phyloP scores from a whole-genome alignment of 2,329 filamentous ascomycete genomes.

The Hortaea werneckii region DNA sequence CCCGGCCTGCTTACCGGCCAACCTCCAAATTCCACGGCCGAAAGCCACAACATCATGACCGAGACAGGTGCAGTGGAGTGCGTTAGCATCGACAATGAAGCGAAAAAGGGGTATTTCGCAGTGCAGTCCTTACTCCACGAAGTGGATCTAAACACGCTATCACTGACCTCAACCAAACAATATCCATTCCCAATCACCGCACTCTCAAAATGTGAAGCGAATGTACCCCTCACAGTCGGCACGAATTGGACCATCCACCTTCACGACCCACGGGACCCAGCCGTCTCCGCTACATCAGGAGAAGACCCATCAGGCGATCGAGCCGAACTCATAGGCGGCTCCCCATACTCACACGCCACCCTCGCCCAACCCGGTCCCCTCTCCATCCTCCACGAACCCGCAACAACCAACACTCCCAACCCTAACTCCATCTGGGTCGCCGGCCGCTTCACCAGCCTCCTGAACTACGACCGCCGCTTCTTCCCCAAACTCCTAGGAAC shows the following conservation, averaged over 20 bases:
- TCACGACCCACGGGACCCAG: slow-evolving; percentile 58
- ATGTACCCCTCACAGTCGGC: slow-evolving; percentile 69
- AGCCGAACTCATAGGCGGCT: slow-evolving; percentile 25
- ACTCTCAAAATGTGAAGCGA: slow-evolving; percentile 57
- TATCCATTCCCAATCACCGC: slow-evolving; percentile 80
- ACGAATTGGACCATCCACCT: slow-evolving; percentile 74
- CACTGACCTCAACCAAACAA: slow-evolving; percentile 55
- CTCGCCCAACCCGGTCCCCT: slow-evolving; percentile 73
- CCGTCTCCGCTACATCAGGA: slow-evolving; percentile 3
- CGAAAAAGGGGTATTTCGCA: slow-evolving; percentile 65
- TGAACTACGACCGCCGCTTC: slow-evolving; percentile 79
- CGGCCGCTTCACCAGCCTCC: slow-evolving; percentile 76
- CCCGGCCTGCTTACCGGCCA: slow-evolving; percentile 57
- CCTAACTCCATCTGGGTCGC: slow-evolving; percentile 70
- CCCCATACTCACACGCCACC: slow-evolving; percentile 49
- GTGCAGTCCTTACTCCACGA: slow-evolving; percentile 69
- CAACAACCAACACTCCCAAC: slow-evolving; percentile 9
- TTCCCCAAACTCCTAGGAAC: slow-evolving; percentile 70
- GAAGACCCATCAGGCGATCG: neutral
- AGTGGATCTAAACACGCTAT: slow-evolving; percentile 66
- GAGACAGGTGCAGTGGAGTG: slow-evolving; percentile 67
- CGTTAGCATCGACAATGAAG: slow-evolving; percentile 63
- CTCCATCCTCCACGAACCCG: slow-evolving; percentile 68
- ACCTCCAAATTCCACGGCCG: slow-evolving; percentile 34
- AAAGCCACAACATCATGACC: slow-evolving; percentile 51